These are phyloP conservation scores for Suhomyces ambrosiae DNA, from an alignment of 1,139 yeast genomes.

Conservation along the genomic window DNA sequence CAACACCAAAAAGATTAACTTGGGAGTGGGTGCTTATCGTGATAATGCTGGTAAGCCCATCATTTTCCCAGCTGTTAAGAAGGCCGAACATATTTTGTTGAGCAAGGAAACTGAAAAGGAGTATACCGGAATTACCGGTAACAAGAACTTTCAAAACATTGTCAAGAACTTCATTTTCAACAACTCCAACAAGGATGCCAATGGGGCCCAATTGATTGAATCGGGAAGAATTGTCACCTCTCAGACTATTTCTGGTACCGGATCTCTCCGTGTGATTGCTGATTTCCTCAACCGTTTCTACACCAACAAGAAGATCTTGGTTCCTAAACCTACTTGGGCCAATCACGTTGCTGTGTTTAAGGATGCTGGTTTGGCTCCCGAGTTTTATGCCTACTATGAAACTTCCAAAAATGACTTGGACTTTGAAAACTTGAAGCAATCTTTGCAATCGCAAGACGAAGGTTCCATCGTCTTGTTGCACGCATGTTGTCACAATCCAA, in stretches of 20 bases:
- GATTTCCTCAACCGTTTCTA: conserved; percentile 55
- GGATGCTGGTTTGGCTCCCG: conserved; percentile 50
- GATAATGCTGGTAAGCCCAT: conserved; percentile 51
- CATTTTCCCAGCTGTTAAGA: conserved; percentile 50
- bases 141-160: conserved; percentile 48
- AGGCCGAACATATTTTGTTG: conserved; percentile 45
- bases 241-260: conserved; percentile 64
- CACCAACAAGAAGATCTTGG: conserved; percentile 47
- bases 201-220: conserved; percentile 49
- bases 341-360: conserved; percentile 64
- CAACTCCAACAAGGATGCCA: conserved; percentile 49
- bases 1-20: conserved; percentile 46
- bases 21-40: conserved; percentile 56
- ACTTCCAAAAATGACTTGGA: conserved; percentile 55
- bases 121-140: conserved; percentile 58
- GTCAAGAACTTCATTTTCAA: conserved; percentile 55
- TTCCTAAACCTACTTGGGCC: conserved; percentile 79
- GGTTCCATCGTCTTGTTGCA: conserved; percentile 76
- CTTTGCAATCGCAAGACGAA: conserved; percentile 43
- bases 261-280: conserved; percentile 57
- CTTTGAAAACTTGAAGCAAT: conserved; percentile 50
- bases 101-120: conserved; percentile 54
- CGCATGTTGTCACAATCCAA: conserved; percentile 97
- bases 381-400: conserved; percentile 55
- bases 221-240: conserved; percentile 54